Evolutionary conservation across 2,329 filamentous ascomycete genomes (phyloP).

Genomic region (Fusarium tanahbumbuense): DNA sequence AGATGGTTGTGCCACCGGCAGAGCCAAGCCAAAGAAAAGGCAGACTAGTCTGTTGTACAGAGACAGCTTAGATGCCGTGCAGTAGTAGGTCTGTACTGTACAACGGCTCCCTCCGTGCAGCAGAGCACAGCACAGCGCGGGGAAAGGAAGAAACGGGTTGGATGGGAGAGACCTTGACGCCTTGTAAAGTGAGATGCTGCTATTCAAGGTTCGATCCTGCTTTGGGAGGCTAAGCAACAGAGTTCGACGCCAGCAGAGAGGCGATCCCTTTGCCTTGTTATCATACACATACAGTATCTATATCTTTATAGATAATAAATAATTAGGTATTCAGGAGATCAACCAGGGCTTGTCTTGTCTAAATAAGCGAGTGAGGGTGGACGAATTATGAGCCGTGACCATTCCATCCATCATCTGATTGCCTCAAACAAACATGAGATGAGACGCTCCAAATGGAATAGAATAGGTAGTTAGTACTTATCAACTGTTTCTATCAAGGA

Average conservation of each 20-base stretch:
- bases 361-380: background rate
- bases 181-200: conserved; percentile 24
- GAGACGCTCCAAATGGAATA: conserved; percentile 8
- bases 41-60: background rate
- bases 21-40: conserved; percentile 1
- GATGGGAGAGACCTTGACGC: conserved; percentile 18
- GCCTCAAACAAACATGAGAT: conserved; percentile 25
- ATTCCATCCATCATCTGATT: conserved; percentile 34
- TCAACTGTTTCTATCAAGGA: background rate
- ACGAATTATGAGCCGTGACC: conserved; percentile 11
- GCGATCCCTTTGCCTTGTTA: conserved; percentile 20
- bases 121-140: conserved; percentile 6
- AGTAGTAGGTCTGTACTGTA: background rate
- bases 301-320: background rate
- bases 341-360: background rate
- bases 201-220: conserved; percentile 36
- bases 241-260: conserved; percentile 38
- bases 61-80: background rate
- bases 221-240: conserved; percentile 32
- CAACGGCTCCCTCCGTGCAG: conserved; percentile 32
- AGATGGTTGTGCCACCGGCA: conserved; percentile 6
- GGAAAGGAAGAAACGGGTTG: conserved; percentile 8
- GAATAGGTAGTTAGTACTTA: background rate
- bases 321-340: conserved; percentile 4
- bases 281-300: conserved; percentile 3